Evolutionary conservation across 2,329 filamentous ascomycete genomes (phyloP).

Genomic region (Lasiodiplodia gonubiensis): DNA sequence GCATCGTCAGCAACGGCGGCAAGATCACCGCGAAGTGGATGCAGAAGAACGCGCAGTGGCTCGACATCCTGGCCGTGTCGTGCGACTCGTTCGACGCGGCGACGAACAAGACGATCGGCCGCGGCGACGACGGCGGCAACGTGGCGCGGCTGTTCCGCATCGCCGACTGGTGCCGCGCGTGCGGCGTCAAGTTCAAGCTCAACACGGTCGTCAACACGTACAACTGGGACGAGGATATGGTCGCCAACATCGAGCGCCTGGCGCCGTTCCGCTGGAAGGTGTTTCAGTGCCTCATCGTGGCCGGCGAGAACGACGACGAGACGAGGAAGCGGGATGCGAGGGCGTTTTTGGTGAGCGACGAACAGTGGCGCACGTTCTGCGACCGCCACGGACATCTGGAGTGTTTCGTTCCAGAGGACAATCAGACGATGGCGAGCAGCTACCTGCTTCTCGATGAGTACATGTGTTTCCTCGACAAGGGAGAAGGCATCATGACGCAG

Average conservation of each 20-base stretch:
- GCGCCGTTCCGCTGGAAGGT: slow-evolving; percentile 61
- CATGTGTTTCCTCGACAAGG: slow-evolving; percentile 57
- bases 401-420: slow-evolving; percentile 2
- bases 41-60: slow-evolving; percentile 47
- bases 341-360: slow-evolving; percentile 54
- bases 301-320: slow-evolving; percentile 58
- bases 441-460: slow-evolving; percentile 55
- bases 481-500: slow-evolving; percentile 33
- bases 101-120: slow-evolving; percentile 60
- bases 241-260: slow-evolving; percentile 43
- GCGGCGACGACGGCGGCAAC: slow-evolving; percentile 53
- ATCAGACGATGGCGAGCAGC: slow-evolving; percentile 1
- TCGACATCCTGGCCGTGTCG: slow-evolving; percentile 62
- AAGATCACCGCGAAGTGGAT: slow-evolving; percentile 54
- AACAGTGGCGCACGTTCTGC: slow-evolving; percentile 56
- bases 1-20: slow-evolving; percentile 62
- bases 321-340: slow-evolving; percentile 42
- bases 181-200: slow-evolving; percentile 61
- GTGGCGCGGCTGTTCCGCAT: slow-evolving; percentile 53
- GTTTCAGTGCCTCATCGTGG: slow-evolving; percentile 61
- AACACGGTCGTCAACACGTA: slow-evolving; percentile 60
- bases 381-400: slow-evolving; percentile 43
- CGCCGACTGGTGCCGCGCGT: slow-evolving; percentile 51
- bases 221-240: slow-evolving; percentile 53
- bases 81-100: slow-evolving; percentile 61